Evolutionary conservation across 192 early-diverging fungal genomes (phyloP).

Genomic region (Anaeromyces robustus): DNA sequence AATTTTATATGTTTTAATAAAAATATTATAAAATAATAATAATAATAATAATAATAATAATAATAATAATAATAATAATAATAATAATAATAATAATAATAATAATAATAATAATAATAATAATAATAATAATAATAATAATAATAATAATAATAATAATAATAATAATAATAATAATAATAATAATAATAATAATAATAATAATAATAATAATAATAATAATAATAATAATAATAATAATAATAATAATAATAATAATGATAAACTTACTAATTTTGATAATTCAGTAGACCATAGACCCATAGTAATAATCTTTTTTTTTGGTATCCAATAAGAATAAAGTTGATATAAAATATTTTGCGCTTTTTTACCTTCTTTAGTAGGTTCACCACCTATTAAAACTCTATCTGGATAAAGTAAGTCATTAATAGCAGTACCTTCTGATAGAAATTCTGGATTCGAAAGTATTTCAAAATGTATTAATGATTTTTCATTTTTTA

Average conservation of each 20-base stretch:
- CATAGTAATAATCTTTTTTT: conserved; percentile 73
- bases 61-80: not conserved
- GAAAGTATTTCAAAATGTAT: conserved; percentile 75
- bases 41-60: not conserved
- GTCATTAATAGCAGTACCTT: conserved; percentile 77
- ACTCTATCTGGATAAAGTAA: conserved; percentile 76
- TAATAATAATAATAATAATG: not conserved
- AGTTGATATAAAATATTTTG: conserved; percentile 56
- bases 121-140: not conserved
- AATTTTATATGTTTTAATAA: no score
- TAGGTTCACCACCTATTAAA: conserved; percentile 67
- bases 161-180: conserved; percentile 23
- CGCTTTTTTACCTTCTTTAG: conserved; percentile 51
- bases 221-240: no score
- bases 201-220: no score
- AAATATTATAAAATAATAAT: not conserved
- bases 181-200: not conserved
- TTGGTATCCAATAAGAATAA: conserved; percentile 77
- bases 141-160: conserved; percentile 67
- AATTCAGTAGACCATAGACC: conserved; percentile 90
- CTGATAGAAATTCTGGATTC: conserved; percentile 92
- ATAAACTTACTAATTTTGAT: conserved; percentile 72
- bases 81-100: no score
- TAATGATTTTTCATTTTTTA: not conserved
- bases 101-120: no score